Percentiles rank a stretch among this genome's conserved stretches.
Conservation (phyloP, 108 stramenopile genomes). For the Conticribra weissflogii region DNA sequence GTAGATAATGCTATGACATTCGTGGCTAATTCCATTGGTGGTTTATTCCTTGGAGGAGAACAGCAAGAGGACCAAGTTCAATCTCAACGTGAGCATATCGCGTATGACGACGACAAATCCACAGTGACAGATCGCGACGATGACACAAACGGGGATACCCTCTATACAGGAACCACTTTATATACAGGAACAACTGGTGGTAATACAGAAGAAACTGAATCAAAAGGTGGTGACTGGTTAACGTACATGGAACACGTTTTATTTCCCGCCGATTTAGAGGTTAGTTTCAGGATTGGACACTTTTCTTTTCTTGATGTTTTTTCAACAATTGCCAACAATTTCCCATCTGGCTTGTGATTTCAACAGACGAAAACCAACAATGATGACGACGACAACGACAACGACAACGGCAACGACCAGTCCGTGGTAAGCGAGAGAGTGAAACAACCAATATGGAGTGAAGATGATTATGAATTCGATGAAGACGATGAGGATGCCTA, state of each 20-base stretch:
- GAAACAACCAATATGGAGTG: neutral
- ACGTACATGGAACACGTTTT: conserved; percentile 33
- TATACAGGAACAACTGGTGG: conserved; percentile 8
- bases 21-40: conserved; percentile 39
- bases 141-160: conserved; percentile 12
- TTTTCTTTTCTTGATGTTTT: neutral
- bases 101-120: conserved; percentile 19
- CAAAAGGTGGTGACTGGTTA: conserved; percentile 30
- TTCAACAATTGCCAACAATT: no score
- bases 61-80: no score
- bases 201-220: neutral
- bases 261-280: conserved; percentile 24
- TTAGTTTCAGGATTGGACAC: conserved; percentile 1
- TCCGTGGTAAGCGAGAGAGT: conserved; percentile 2
- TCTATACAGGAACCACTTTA: neutral
- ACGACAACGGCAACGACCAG: neutral
- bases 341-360: no score
- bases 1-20: conserved; percentile 30
- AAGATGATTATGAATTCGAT: conserved; percentile 24
- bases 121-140: conserved; percentile 18
- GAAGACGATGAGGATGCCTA: conserved; percentile 39
- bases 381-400: no score
- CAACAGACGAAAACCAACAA: no score
- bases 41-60: conserved; percentile 15
- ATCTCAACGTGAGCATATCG: neutral